Conservation (phyloP, 1,139 yeast species). For the Sugiyamaella paludigena region DNA sequence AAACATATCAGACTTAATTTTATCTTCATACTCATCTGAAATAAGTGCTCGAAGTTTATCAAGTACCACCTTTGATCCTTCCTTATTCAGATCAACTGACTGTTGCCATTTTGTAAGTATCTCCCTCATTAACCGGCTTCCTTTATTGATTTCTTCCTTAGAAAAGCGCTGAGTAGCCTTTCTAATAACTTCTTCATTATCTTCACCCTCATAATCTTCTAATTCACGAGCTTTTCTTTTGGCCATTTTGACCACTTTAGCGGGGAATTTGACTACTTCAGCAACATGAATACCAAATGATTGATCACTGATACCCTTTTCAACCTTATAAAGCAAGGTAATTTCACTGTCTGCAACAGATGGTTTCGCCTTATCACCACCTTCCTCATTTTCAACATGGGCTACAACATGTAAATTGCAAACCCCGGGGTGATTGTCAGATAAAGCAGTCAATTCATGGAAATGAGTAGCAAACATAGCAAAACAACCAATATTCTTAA, state of each 20-base stretch:
- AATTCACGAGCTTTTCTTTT: constrained; percentile 88
- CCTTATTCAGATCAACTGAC: constrained; percentile 44
- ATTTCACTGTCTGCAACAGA: constrained; percentile 41
- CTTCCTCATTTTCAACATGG: constrained; percentile 59
- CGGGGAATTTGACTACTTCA: constrained; percentile 88
- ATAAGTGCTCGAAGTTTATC: constrained; percentile 41
- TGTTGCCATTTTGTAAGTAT: constrained; percentile 63
- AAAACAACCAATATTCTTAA: constrained; percentile 67
- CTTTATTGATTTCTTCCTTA: constrained; percentile 47
- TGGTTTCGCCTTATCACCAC: no score
- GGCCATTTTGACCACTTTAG: constrained; percentile 87
- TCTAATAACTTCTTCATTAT: constrained; percentile 31
- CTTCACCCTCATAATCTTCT: constrained; percentile 59
- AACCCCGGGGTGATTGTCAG: constrained; percentile 61
- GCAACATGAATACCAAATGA: constrained; percentile 98
- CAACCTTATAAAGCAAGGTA: constrained; percentile 85
- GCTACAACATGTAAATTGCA: constrained; percentile 92
- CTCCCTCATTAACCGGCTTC: constrained; percentile 54
- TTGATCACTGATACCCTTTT: constrained; percentile 87
- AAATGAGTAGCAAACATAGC: constrained; percentile 95
- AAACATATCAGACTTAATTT: constrained; percentile 13
- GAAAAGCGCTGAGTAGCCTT: constrained; percentile 45
- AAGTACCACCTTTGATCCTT: constrained; percentile 43
- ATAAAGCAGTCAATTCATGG: constrained; percentile 84
- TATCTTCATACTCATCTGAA: constrained; percentile 18